Percentiles rank a stretch among this genome's conserved stretches.
These are phyloP conservation scores for Penicillium rolfsii DNA, from an alignment of 2,329 filamentous ascomycete species.

Conservation along the genomic window DNA sequence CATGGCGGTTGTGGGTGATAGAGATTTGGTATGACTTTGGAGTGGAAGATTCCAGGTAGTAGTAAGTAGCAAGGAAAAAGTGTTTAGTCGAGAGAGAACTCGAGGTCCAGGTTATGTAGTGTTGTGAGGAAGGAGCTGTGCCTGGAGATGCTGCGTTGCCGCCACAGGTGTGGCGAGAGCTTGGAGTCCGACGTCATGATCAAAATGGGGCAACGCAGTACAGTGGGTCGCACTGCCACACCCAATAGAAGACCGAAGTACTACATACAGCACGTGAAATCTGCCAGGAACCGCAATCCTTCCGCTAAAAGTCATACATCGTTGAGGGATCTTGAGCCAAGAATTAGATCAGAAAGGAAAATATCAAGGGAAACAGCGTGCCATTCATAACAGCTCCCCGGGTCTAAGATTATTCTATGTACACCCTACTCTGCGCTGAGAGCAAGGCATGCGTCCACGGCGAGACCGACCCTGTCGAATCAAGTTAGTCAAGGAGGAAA, in stretches of 20 bases:
- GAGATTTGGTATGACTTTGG: neutral
- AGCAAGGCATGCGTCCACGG: slow-evolving; percentile 83
- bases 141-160: slow-evolving; percentile 9
- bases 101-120: neutral
- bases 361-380: neutral
- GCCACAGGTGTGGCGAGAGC: slow-evolving; percentile 15
- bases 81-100: neutral
- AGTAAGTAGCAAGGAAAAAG: neutral
- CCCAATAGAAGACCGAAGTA: neutral
- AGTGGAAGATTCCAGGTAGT: neutral
- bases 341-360: neutral
- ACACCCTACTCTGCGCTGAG: slow-evolving; percentile 55
- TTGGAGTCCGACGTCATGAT: slow-evolving; percentile 11
- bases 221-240: slow-evolving; percentile 5
- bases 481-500: slow-evolving; percentile 15
- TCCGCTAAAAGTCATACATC: neutral
- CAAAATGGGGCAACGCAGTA: neutral
- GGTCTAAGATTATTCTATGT: slow-evolving; percentile 20
- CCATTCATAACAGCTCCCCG: slow-evolving; percentile 1
- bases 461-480: slow-evolving; percentile 69
- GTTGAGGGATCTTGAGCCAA: neutral
- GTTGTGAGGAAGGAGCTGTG: neutral
- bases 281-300: neutral
- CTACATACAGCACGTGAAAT: neutral
- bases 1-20: slow-evolving; percentile 16